Evolutionary conservation across 225 moss, liverwort and hornwort species (phyloP), one percentile per base, ranked within the genome.

Genomic region (Pseudoscleropodium purum): DNA sequence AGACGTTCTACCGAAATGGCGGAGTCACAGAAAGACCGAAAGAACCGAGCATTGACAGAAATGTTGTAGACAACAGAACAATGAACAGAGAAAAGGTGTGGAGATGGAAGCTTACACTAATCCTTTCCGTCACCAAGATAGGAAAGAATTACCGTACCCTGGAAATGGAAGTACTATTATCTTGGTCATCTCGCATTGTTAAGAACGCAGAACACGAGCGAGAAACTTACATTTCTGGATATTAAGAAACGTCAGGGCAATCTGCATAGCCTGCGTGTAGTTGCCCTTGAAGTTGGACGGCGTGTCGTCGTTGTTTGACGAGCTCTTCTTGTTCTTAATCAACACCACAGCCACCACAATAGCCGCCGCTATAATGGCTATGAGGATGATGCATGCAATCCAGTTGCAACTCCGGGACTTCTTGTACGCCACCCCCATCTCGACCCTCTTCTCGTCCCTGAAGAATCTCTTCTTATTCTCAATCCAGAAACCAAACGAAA

Each of bases 221-320:
- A 65, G 47, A 15, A 51, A 66, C 93, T 86, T 86, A 93, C 94
- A 94, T 91, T 94, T 94, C 83, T 94, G 94, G 87, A 94, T 74
- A 33, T 91, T 85, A 18, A 94, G 79, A 33, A 94, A 94, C 18
- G 90, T 87, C 45, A 93, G 91, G 11, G 94, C 93, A 21, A 88
- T 76, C 54, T 83, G 87, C 86, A 94, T 85, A 26, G 94, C 87
- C 87, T 93, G 88, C 85, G 94, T 90, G 89, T 94, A 94, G 90
- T 94, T 94, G 79, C 87, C 91, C 13, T 88, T 39, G 91, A 92
- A 94, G 85, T 78, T 69, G 31, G 92, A 89, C 18, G 91, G 73
- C 20, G n/a, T 54, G 34, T 76, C 31, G 18, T 60, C 33, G 8
- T 86, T 61, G 79, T 65, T 69, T 3, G 90, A 88, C 17, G 89